Evolutionary conservation across 2,329 filamentous ascomycete species (phyloP).

Genomic region (Venturia carpophila): DNA sequence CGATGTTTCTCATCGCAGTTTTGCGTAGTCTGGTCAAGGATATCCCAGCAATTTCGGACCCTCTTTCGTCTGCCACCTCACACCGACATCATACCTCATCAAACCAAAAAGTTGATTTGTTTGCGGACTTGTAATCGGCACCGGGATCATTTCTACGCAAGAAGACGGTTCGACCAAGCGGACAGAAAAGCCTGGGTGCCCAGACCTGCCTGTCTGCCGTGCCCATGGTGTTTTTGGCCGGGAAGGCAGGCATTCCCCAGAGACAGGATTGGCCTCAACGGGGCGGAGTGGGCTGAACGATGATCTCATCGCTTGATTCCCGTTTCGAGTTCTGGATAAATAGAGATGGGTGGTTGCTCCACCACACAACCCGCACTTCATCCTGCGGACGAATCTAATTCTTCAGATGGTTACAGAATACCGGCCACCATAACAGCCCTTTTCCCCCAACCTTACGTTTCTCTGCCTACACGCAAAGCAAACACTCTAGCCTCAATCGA

Average conservation of each 20-base stretch:
- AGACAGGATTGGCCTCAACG: neutral
- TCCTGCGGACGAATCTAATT: neutral
- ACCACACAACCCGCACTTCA: too few relatives aligned
- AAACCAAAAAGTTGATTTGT: neutral
- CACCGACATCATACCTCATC: neutral
- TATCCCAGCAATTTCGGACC: slow-evolving; percentile 2
- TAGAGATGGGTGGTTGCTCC: neutral
- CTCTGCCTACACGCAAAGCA: neutral
- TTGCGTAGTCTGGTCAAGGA: neutral
- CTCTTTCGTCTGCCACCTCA: neutral
- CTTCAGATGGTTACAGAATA: neutral
- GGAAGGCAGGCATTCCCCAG: neutral
- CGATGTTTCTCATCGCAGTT: neutral
- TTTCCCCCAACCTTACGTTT: too few relatives aligned
- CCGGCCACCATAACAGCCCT: neutral
- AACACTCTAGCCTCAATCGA: neutral
- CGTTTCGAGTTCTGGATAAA: neutral
- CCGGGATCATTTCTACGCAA: neutral
- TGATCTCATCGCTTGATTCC: neutral
- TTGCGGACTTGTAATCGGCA: neutral
- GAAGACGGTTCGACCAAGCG: neutral
- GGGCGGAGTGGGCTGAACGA: neutral
- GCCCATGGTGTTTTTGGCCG: neutral
- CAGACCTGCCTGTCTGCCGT: neutral
- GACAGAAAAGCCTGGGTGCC: neutral